Percentiles rank a stretch among this genome's conserved stretches.
These are phyloP conservation scores for Trichophyton verrucosum DNA, from an alignment of 2,329 filamentous ascomycete species.

Conservation along the genomic window DNA sequence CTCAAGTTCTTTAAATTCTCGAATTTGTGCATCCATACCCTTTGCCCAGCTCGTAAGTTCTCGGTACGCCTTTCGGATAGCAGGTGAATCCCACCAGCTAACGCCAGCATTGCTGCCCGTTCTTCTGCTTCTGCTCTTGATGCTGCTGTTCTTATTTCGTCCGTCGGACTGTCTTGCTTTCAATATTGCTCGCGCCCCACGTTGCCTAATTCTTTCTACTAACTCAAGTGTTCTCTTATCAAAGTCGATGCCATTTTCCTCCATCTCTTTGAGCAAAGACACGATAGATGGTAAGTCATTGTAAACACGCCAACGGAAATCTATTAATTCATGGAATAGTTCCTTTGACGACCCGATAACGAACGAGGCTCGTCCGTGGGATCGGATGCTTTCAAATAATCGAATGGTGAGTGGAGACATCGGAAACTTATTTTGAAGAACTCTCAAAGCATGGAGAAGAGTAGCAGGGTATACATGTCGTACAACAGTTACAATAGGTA, in stretches of 20 bases:
- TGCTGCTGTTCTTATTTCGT: not conserved
- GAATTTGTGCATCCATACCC: not conserved
- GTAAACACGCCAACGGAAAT: constrained; percentile 32
- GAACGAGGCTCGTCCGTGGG: constrained; percentile 30
- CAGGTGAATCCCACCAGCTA: constrained; percentile 12
- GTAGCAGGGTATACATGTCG: constrained; percentile 30
- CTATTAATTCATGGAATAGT: constrained; percentile 35
- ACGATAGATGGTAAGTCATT: constrained; percentile 31
- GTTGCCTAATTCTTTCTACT: constrained; percentile 21
- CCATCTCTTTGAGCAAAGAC: constrained; percentile 33
- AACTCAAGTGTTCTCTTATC: constrained; percentile 24
- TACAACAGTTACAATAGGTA: constrained; percentile 24
- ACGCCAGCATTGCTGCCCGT: not conserved
- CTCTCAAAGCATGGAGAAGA: constrained; percentile 29
- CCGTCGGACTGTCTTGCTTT: not conserved
- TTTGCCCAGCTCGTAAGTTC: constrained; percentile 9
- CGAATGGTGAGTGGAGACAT: constrained; percentile 29
- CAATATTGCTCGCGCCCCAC: constrained; percentile 17
- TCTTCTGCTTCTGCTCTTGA: not conserved
- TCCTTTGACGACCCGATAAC: constrained; percentile 31
- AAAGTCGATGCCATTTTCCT: constrained; percentile 29
- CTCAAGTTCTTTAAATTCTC: constrained; percentile 1
- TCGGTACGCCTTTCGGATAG: constrained; percentile 9
- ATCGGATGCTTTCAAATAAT: constrained; percentile 30
- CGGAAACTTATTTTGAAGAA: constrained; percentile 30